Evolutionary conservation across 2,329 filamentous ascomycete species (phyloP), one percentile per base, ranked within the genome.

Genomic region (Stemphylium vesicarium): DNA sequence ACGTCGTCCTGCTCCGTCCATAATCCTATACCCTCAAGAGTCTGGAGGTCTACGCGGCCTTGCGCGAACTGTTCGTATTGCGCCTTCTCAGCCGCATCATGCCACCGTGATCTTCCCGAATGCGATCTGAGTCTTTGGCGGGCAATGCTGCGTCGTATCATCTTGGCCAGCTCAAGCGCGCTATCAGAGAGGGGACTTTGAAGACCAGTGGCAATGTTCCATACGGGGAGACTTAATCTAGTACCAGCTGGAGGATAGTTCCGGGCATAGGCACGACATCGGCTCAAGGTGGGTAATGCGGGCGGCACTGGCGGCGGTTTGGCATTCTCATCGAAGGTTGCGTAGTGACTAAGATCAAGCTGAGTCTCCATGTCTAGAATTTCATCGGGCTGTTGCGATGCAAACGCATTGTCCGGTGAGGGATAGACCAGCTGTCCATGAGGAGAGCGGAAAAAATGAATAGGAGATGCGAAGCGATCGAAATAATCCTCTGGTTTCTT

Each of bases 381-480:
- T 13, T 60, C 62, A 18, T 65, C 64, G 15, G 66, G 69, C 22
- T 66, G 61, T 5, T 63, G 55, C 3, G 67, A 68, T n/a, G 72
- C 67, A n/a, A 64, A 48, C 6, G 53, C 32, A 32, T 75, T 60
- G 22, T 71, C 69, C 11, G 59, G 47, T 9, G 62, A 59, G 10
- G 72, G 67, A 41, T 59, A 62, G 11, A 69, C 16, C 16, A 74
- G 51, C 16, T 70, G 60, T 12, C 63, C 69, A 33, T 69, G 67
- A 5, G 80, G 71, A 1, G 80, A 80, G 43, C 81, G 79, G 56
- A 83, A 82, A 69, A 82, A 82, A 38, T 81, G 75, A 3, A 79
- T 70, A 3, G 81, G 80, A 5, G 79, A 81, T 1, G 79, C 79
- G 59, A 82, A 83, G 3, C 78, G 76, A 60, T 83, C 81, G 51